Conservation (phyloP, 192 early-diverging fungal genomes). For the Linnemannia schmuckeri region DNA sequence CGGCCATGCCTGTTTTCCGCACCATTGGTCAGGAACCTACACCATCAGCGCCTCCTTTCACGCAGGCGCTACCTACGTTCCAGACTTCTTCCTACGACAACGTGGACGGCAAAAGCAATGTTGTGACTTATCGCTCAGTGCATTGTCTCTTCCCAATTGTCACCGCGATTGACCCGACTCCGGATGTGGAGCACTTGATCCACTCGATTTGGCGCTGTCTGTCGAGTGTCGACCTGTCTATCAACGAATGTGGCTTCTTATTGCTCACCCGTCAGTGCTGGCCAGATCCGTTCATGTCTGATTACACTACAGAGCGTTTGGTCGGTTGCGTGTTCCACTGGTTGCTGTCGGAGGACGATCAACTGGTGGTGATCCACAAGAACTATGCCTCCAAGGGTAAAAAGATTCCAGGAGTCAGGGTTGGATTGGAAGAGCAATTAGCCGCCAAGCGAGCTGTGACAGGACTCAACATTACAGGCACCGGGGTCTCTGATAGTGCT, state of each 20-base stretch:
- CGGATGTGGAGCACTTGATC: conserved; percentile 65
- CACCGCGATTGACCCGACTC: conserved; percentile 65
- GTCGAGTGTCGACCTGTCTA: conserved; percentile 60
- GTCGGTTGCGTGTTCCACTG: conserved; percentile 62
- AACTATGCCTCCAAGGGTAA: conserved; percentile 58
- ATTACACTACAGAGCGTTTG: conserved; percentile 63
- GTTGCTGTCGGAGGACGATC: conserved; percentile 66
- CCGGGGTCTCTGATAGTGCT: not conserved
- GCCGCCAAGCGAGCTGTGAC: conserved; percentile 2
- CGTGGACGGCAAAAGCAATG: not conserved
- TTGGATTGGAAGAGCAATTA: conserved; percentile 47
- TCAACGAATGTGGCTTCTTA: conserved; percentile 69
- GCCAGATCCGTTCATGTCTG: conserved; percentile 72
- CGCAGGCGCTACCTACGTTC: not conserved
- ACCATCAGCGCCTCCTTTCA: too few species aligned
- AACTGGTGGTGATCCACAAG: conserved; percentile 60
- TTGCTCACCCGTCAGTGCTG: conserved; percentile 65
- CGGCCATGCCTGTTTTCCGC: not conserved
- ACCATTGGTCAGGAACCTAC: not conserved
- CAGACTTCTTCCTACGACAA: conserved; percentile 32
- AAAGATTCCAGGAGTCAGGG: conserved; percentile 49
- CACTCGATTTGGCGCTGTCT: conserved; percentile 65
- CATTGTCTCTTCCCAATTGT: conserved; percentile 65
- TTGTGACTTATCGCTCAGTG: conserved; percentile 9
- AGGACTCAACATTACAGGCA: not conserved